Evolutionary conservation across 1,284 basidiomycete genomes (phyloP).

Genomic region (Heterobasidion parviporum): DNA sequence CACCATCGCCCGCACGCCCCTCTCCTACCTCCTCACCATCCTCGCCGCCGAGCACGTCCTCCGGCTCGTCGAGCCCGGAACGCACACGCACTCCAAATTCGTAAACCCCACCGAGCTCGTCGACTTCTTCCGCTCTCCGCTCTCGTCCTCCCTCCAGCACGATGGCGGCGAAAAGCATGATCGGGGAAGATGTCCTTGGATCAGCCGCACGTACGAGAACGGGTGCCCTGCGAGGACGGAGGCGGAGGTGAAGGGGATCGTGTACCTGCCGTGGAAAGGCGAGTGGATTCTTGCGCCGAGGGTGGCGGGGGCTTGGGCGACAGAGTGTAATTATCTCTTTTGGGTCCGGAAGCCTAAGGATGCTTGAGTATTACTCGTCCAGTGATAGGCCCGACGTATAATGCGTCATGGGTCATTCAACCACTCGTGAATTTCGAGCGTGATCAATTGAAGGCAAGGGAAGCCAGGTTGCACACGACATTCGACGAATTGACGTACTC

Average conservation of each 20-base stretch:
- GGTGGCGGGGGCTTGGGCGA: constrained; percentile 44
- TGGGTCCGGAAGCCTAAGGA: constrained; percentile 61
- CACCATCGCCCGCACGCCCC: constrained; percentile 91
- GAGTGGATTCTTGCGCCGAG: constrained; percentile 66
- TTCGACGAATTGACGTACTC: too few relatives aligned
- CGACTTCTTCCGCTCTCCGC: constrained; percentile 57
- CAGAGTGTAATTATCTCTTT: constrained; percentile 76
- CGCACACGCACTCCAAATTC: constrained; percentile 90
- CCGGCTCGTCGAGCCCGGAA: constrained; percentile 80
- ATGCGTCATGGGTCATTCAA: too few relatives aligned
- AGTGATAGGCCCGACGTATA: too few relatives aligned
- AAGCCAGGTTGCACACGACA: too few relatives aligned
- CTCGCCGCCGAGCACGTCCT: constrained; percentile 83
- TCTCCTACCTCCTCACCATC: constrained; percentile 88
- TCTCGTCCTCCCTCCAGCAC: not conserved
- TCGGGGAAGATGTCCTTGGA: constrained; percentile 27
- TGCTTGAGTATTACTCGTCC: not conserved
- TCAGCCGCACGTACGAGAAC: constrained; percentile 32
- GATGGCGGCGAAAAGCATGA: not conserved
- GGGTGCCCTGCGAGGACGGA: constrained; percentile 49
- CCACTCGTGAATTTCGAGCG: too few relatives aligned
- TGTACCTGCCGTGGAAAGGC: constrained; percentile 74
- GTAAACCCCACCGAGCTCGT: constrained; percentile 87
- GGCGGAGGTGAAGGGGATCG: constrained; percentile 76
- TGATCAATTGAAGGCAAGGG: too few relatives aligned